Conservation (phyloP, 164 flowering plant genomes). For the Platanus orientalis region DNA sequence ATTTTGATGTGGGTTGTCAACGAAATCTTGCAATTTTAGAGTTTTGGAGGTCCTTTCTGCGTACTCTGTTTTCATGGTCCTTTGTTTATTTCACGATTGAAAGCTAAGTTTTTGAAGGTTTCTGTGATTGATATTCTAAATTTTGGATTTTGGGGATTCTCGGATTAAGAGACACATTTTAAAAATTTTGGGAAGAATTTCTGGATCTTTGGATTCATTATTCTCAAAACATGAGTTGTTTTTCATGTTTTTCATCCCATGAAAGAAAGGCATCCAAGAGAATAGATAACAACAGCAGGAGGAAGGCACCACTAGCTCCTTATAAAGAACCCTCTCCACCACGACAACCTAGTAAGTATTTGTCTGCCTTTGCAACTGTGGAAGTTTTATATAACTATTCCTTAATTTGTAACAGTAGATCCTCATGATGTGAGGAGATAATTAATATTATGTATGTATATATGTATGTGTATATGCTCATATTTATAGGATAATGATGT, state of each 20-base stretch:
- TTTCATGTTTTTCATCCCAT: slow-evolving; percentile 52
- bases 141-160: background rate
- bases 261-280: slow-evolving; percentile 30
- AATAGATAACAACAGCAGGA: background rate
- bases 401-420: too few relatives aligned
- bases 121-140: background rate
- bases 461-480: too few relatives aligned
- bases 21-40: background rate
- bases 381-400: too few relatives aligned
- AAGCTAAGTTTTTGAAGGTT: background rate
- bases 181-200: background rate
- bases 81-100: background rate
- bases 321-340: background rate
- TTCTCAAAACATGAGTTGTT: slow-evolving; percentile 43
- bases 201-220: background rate
- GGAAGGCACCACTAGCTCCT: background rate
- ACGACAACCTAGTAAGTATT: slow-evolving; percentile 4
- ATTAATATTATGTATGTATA: too few relatives aligned
- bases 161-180: background rate
- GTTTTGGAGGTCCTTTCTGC: background rate
- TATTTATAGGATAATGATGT: too few relatives aligned
- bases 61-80: background rate
- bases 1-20: background rate
- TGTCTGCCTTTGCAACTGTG: background rate
- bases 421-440: too few relatives aligned